Base-by-base conservation (phyloP, 176 grass and related monocot species). In the Carex cristatella region DNA sequence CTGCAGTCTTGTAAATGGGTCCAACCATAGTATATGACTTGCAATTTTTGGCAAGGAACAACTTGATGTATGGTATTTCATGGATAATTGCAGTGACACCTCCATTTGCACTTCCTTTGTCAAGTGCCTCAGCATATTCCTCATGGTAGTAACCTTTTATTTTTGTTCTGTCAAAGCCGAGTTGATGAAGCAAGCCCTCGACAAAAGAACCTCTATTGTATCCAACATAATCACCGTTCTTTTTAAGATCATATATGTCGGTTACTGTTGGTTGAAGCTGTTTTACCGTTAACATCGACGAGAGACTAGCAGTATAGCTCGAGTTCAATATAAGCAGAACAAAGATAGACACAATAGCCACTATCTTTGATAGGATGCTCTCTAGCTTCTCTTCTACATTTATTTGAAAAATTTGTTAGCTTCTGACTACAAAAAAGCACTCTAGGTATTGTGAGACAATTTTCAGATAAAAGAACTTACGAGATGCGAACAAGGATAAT, bases 251-350 rank as follows among this genome's bases (percentile, higher is more conserved):
- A 19, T 69, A 72, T 10, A 93, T 27, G 49, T 86, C 54, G 10
- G 88, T 88, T 33, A 90, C 80, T 30, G 83, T 84, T 28, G 88
- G 91, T 61, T 86, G 80, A 69, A 90, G 88, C 14, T 93, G 80
- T n/a, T 90, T 86, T 23, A 88, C 74, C 0, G 91, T 93, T 16
- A 93, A 74, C 58, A 93, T 90, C 32, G 88, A 93, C 2, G 91
- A 31, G 23, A 93, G 70, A 19, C 75, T 93, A 49, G 91, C 91
- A 5, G 88, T 93, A 12, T 93, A 93, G 53, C 91, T 93, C 68
- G 91, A 93, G 65, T 86, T 86, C 61, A 93, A 66, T 63, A 90
- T 70, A 7, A 93, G 84, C 7, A 93, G 82, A 5, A 90, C 81
- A 59, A 84, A 76, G 4, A 86, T 11, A 84, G 86, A 90, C 46